phyloP scores from a whole-genome alignment of 1,284 basidiomycete genomes.

The Microbotryum lychnidis-dioicae region DNA sequence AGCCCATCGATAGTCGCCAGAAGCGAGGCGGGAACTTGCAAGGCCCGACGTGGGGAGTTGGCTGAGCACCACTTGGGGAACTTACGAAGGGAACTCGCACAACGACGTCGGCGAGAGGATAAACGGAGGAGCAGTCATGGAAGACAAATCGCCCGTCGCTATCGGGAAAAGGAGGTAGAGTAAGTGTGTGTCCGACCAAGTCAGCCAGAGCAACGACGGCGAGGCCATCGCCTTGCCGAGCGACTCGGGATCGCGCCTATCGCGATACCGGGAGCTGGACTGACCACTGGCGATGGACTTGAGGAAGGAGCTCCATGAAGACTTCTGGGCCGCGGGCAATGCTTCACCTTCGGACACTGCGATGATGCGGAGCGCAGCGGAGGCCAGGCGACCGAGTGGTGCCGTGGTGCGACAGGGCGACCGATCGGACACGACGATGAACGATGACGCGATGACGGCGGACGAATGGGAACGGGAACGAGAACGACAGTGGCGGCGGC shows the following conservation, averaged over 20 bases:
- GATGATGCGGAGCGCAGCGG: no score
- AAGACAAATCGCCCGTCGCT: constrained; percentile 84
- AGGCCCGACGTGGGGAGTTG: background rate
- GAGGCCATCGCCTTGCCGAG: constrained; percentile 22
- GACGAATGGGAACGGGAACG: background rate
- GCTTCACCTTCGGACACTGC: constrained; percentile 38
- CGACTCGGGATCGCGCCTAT: no score
- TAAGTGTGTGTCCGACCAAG: background rate
- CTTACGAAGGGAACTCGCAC: background rate
- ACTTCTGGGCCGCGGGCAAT: constrained; percentile 61
- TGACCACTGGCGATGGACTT: constrained; percentile 52
- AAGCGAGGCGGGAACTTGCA: constrained; percentile 19
- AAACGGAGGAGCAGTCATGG: constrained; percentile 76
- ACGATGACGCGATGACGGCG: background rate
- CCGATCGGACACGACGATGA: background rate
- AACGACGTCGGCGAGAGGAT: constrained; percentile 41
- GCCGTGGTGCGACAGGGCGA: background rate
- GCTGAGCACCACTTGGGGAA: background rate
- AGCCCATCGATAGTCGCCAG: constrained; percentile 29
- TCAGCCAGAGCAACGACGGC: constrained; percentile 3
- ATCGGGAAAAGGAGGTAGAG: constrained; percentile 39
- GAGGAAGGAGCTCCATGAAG: constrained; percentile 61
- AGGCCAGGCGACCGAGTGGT: background rate
- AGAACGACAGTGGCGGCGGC: background rate
- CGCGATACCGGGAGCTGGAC: constrained; percentile 27